These are phyloP conservation scores for Saccharomycopsis lassenensis DNA, from an alignment of 805 yeast genomes.

Conservation along the genomic window DNA sequence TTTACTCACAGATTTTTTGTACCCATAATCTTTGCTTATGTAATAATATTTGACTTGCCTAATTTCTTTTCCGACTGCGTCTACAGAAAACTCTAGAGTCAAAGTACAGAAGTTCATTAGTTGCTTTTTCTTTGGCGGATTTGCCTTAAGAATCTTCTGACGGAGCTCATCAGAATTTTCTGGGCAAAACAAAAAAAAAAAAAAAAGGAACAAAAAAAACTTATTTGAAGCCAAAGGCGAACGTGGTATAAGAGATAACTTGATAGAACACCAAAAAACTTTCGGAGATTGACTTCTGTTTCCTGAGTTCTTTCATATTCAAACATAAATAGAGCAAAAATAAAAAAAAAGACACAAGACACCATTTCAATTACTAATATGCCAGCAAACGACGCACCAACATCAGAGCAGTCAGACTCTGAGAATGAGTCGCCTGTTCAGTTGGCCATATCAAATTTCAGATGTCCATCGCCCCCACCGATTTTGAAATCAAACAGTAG, in stretches of 20 bases:
- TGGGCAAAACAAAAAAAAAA: not conserved
- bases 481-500: conserved; percentile 31
- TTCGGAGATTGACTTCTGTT: not conserved
- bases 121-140: no score
- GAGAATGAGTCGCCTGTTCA: no score
- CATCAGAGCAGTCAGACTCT: no score
- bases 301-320: not conserved
- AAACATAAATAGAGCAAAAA: not conserved
- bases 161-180: not conserved
- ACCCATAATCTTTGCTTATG: no score
- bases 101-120: no score
- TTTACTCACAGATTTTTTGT: no score
- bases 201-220: not conserved
- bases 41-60: no score
- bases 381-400: no score
- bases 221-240: not conserved
- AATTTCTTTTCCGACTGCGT: no score
- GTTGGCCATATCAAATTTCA: conserved; percentile 44
- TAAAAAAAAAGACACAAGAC: not conserved
- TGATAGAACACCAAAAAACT: not conserved
- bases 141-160: no score
- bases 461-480: conserved; percentile 67
- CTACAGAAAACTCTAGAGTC: no score
- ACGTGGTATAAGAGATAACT: not conserved
- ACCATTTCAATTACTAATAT: not conserved